Base-by-base conservation (phyloP, 306 rosid species). In the Cicer pinnatifidum region DNA sequence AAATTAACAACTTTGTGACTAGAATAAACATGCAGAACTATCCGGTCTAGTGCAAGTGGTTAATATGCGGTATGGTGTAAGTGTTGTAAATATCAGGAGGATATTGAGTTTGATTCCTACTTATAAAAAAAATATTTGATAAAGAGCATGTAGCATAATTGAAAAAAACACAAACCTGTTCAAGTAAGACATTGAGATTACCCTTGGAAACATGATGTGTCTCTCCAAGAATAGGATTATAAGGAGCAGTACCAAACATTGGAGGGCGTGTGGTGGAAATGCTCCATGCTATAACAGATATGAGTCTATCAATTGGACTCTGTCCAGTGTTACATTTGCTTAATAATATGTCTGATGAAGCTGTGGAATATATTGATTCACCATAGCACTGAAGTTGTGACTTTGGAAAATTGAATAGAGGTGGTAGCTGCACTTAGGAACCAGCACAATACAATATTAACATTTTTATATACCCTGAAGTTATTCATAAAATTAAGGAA, bases 341-440 rank as follows among this genome's bases (percentile, higher is more conserved):
- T 45, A 95, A 54, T 45, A 95, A 54, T 83, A 91, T 50, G 33
- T 95, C 92, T 9, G 65, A 71, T 7, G 69, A 61, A 23, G n/a
- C n/a, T n/a, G 83, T 61, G 86, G 90, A 84, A 20, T 91, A 94
- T 35, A 88, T 84, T 6, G 90, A 76, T 76, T 91, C 99, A 0
- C 99, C 97, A 11, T 83, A 89, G 80, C 91, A 89, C 64, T 94
- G 99, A 65, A 94, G 92, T 11, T 91, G 96, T 51, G 99, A 94
- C 83, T 94, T 94, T 44, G 99, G 99, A 35, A 87, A 59, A 86
- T 94, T 94, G 79, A 94, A 90, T 3, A 57, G 38, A 9, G 99
- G 91, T n/a, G 97, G 89, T 51, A 94, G 69, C 99, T 94, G 89
- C 67, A 86, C 40, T 6, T 57, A 23, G 1, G 53, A 33, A 11